Conservation (phyloP, 768 basidiomycete genomes). For the Cystoderma amianthinum region DNA sequence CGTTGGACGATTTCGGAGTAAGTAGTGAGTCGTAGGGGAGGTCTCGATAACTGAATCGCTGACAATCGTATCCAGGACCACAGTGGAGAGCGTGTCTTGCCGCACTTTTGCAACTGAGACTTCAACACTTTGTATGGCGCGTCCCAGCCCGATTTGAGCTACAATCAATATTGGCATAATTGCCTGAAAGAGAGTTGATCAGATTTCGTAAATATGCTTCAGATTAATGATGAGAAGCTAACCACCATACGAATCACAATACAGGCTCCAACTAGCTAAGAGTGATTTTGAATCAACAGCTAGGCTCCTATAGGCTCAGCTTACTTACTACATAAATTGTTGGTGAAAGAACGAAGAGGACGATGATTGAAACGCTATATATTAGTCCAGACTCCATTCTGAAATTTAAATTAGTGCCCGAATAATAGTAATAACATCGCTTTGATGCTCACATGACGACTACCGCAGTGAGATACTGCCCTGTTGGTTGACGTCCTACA, state of each 20-base stretch:
- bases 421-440: too few relatives aligned
- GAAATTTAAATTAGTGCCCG: not conserved
- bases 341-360: slow-evolving; percentile 8
- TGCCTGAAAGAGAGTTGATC: slow-evolving; percentile 8
- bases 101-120: slow-evolving; percentile 9
- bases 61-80: slow-evolving; percentile 11
- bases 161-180: slow-evolving; percentile 18
- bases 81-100: slow-evolving; percentile 3
- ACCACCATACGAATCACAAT: slow-evolving; percentile 14
- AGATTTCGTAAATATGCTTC: too few relatives aligned
- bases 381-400: slow-evolving; percentile 17
- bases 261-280: slow-evolving; percentile 12
- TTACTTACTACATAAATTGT: slow-evolving; percentile 13
- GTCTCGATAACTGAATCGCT: too few relatives aligned
- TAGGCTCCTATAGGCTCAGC: too few relatives aligned
- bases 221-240: too few relatives aligned
- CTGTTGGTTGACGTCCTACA: slow-evolving; percentile 12
- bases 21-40: too few relatives aligned
- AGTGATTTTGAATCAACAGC: too few relatives aligned
- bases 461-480: slow-evolving; percentile 16
- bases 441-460: slow-evolving; percentile 16
- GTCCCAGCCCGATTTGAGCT: slow-evolving; percentile 16
- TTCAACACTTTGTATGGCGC: slow-evolving; percentile 10
- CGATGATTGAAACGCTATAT: slow-evolving; percentile 10
- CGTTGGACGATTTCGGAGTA: too few relatives aligned